Conservation (phyloP, 2,329 filamentous ascomycete species). For the Fusarium ambrosium region DNA sequence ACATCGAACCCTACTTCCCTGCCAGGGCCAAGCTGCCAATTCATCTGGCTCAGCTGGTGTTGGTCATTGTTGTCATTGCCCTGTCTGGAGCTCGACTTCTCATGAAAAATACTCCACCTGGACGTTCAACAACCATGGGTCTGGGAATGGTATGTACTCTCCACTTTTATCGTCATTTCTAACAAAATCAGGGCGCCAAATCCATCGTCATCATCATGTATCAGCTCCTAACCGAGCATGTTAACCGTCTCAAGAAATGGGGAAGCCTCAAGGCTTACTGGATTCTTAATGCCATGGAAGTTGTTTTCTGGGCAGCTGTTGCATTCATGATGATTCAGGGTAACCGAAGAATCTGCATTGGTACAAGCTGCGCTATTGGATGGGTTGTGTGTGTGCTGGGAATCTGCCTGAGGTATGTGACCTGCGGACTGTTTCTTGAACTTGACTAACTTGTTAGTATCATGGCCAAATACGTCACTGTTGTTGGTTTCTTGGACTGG, state of each 20-base stretch:
- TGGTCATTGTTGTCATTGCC: constrained; percentile 18
- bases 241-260: constrained; percentile 51
- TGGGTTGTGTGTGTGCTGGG: constrained; percentile 13
- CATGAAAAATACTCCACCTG: constrained; percentile 23
- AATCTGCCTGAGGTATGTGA: not conserved
- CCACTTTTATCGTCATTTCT: constrained; percentile 57
- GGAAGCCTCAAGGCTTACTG: constrained; percentile 56
- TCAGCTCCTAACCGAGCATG: constrained; percentile 55
- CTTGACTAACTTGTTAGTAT: not conserved
- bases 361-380: constrained; percentile 17
- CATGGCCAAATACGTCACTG: not conserved
- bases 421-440: too few relatives aligned
- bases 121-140: constrained; percentile 35
- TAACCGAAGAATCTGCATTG: constrained; percentile 19
- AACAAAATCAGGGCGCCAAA: not conserved
- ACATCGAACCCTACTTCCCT: not conserved
- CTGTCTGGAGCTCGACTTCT: constrained; percentile 31
- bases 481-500: not conserved
- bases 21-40: not conserved
- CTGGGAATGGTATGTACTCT: constrained; percentile 32
- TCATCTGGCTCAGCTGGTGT: not conserved
- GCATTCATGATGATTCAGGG: constrained; percentile 19
- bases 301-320: constrained; percentile 55
- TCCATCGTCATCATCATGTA: constrained; percentile 44
- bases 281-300: constrained; percentile 57